phyloP scores from a whole-genome alignment of 495 filamentous ascomycete species.

The Evansstolkia leycettana region DNA sequence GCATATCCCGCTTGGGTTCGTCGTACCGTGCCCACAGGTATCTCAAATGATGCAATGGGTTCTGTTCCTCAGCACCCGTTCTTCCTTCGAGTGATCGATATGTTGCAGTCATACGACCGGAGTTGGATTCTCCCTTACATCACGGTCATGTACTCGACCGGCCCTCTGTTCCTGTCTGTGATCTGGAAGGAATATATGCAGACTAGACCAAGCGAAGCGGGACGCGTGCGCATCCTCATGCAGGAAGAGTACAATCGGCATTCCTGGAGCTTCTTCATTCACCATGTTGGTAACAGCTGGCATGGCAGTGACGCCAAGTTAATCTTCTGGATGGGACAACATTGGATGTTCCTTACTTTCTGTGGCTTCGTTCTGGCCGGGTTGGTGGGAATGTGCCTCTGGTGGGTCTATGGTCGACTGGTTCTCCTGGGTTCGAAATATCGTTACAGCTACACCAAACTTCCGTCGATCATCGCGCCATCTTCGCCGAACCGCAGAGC shows the following conservation, averaged over 20 bases:
- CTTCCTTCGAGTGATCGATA: slow-evolving; percentile 62
- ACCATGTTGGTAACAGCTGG: slow-evolving; percentile 65
- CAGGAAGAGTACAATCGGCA: slow-evolving; percentile 57
- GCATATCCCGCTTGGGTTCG: slow-evolving; percentile 75
- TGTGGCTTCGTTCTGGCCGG: slow-evolving; percentile 49
- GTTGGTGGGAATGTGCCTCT: slow-evolving; percentile 42
- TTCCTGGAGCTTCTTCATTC: slow-evolving; percentile 67
- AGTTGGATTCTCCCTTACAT: slow-evolving; percentile 76
- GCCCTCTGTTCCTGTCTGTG: slow-evolving; percentile 72
- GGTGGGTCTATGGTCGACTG: slow-evolving; percentile 41
- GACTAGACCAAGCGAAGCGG: slow-evolving; percentile 22
- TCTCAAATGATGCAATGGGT: slow-evolving; percentile 85
- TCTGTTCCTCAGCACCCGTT: slow-evolving; percentile 71
- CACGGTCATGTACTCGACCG: slow-evolving; percentile 80
- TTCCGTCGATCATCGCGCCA: slow-evolving; percentile 17
- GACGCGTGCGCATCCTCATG: slow-evolving; percentile 44
- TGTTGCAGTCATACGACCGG: slow-evolving; percentile 56
- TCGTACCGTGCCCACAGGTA: slow-evolving; percentile 67
- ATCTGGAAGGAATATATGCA: slow-evolving; percentile 72
- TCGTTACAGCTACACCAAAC: slow-evolving; percentile 29
- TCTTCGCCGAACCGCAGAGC: slow-evolving; percentile 24
- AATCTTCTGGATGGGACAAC: slow-evolving; percentile 70
- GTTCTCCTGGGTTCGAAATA: slow-evolving; percentile 33
- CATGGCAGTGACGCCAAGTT: slow-evolving; percentile 60
- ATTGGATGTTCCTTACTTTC: slow-evolving; percentile 62